Percentiles rank a stretch among this genome's conserved stretches.
Conservation (phyloP, 768 basidiomycete species). For the Amanita thiersii region DNA sequence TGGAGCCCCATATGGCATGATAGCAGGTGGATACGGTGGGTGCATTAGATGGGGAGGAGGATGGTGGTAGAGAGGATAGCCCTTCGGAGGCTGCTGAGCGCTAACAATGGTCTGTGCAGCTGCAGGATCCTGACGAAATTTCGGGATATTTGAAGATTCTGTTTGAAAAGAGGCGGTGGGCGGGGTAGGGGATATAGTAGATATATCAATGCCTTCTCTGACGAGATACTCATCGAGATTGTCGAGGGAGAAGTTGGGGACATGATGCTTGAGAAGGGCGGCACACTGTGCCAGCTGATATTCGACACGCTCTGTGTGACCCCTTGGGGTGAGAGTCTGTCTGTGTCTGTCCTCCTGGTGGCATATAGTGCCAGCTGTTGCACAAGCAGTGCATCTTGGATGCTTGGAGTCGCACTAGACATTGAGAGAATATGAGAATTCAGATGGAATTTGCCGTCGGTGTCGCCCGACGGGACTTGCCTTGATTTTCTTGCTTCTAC, state of each 20-base stretch:
- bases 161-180: slow-evolving; percentile 23
- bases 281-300: slow-evolving; percentile 72
- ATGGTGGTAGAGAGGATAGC: slow-evolving; percentile 24
- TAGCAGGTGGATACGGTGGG: slow-evolving; percentile 29
- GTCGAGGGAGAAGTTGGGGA: slow-evolving; percentile 59
- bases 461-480: slow-evolving; percentile 60
- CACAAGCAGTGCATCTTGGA: slow-evolving; percentile 79
- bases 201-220: slow-evolving; percentile 59
- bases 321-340: slow-evolving; percentile 78
- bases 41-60: slow-evolving; percentile 32
- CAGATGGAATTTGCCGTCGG: slow-evolving; percentile 80
- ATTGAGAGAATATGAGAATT: slow-evolving; percentile 21
- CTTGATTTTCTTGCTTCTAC: slow-evolving; percentile 97
- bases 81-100: slow-evolving; percentile 18
- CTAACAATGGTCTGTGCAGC: slow-evolving; percentile 7
- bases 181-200: slow-evolving; percentile 17
- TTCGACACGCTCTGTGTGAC: slow-evolving; percentile 78
- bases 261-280: slow-evolving; percentile 66
- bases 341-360: slow-evolving; percentile 86
- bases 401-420: slow-evolving; percentile 85
- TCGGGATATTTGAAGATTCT: slow-evolving; percentile 16
- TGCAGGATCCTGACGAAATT: not conserved
- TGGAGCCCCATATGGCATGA: slow-evolving; percentile 27
- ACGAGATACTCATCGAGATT: slow-evolving; percentile 57
- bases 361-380: slow-evolving; percentile 70